These are phyloP conservation scores for Anisodus acutangulus DNA, from an alignment of 257 asterid genomes.

Conservation along the genomic window DNA sequence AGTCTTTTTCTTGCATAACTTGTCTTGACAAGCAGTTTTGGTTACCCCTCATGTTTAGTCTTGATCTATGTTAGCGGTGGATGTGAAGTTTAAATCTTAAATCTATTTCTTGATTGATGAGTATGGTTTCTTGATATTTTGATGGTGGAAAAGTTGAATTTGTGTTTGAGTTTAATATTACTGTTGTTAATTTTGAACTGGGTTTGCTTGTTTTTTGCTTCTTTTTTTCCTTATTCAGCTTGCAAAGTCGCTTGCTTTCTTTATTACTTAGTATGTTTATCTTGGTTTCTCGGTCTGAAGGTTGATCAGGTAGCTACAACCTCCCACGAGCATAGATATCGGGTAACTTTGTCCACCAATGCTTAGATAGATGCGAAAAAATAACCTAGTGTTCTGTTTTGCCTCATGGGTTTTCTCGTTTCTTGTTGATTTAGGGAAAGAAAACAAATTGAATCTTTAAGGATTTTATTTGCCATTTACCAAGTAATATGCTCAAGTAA, in stretches of 20 bases:
- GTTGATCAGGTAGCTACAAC: background rate
- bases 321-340: background rate
- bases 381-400: background rate
- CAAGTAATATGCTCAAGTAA: background rate
- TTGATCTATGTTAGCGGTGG: background rate
- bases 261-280: background rate
- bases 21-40: background rate
- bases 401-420: background rate
- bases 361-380: too few relatives aligned
- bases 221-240: background rate
- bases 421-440: background rate
- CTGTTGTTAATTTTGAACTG: conserved; percentile 2
- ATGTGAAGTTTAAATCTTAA: background rate
- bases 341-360: background rate
- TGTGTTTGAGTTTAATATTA: background rate
- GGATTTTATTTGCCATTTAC: conserved; percentile 3
- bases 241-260: background rate
- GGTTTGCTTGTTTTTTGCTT: background rate
- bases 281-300: background rate
- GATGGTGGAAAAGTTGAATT: background rate
- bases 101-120: background rate
- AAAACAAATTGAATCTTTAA: background rate
- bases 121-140: background rate
- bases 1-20: background rate
- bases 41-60: background rate